phyloP scores from a whole-genome alignment of 164 flowering plant genomes.

The Vitis labrusca region DNA sequence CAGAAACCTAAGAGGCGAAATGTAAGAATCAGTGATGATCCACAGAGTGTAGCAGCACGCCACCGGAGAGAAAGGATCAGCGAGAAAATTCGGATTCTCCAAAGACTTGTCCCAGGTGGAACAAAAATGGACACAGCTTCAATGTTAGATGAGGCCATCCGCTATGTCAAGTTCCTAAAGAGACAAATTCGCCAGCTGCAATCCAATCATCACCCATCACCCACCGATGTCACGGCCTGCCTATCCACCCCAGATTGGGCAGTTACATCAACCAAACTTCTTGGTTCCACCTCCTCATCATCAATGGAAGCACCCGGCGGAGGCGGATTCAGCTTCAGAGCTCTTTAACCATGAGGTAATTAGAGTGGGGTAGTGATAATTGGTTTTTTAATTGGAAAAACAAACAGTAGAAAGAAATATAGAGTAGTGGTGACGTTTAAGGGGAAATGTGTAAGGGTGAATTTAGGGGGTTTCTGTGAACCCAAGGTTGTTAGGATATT shows the following conservation, averaged over 20 bases:
- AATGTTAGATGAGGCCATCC: slow-evolving; percentile 83
- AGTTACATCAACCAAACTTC: slow-evolving; percentile 1
- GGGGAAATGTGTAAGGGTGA: not conserved
- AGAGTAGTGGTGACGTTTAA: not conserved
- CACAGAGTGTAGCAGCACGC: slow-evolving; percentile 90
- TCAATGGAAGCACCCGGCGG: not conserved
- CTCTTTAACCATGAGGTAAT: slow-evolving; percentile 22
- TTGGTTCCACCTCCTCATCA: slow-evolving; percentile 4
- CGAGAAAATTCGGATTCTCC: slow-evolving; percentile 63
- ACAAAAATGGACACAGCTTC: slow-evolving; percentile 88
- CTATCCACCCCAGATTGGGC: slow-evolving; percentile 1
- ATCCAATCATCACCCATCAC: slow-evolving; percentile 14
- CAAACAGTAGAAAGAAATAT: not conserved
- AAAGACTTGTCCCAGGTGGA: slow-evolving; percentile 78
- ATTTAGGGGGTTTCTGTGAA: slow-evolving; percentile 3
- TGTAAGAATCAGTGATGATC: slow-evolving; percentile 77
- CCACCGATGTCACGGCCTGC: not conserved
- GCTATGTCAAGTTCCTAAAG: slow-evolving; percentile 84
- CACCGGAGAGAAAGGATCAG: slow-evolving; percentile 78
- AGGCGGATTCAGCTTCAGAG: not conserved
- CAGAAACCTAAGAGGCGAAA: slow-evolving; percentile 71
- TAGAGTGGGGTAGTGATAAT: slow-evolving; percentile 11
- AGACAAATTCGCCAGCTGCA: slow-evolving; percentile 61
- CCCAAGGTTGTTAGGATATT: slow-evolving; percentile 59
- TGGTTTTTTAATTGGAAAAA: not conserved